These are phyloP conservation scores for Penicillium soppii DNA, from an alignment of 495 filamentous ascomycete genomes.

Conservation along the genomic window DNA sequence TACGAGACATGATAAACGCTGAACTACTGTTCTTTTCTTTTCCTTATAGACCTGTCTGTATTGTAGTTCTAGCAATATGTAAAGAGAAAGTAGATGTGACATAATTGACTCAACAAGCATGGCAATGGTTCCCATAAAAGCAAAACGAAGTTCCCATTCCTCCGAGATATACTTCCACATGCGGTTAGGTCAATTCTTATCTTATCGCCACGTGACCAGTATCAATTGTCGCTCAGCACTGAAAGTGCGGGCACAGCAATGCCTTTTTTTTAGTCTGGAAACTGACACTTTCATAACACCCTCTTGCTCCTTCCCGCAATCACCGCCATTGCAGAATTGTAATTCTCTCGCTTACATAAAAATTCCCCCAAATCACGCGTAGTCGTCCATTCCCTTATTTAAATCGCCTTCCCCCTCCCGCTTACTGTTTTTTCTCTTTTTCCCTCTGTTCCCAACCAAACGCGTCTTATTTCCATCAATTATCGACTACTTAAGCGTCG, in stretches of 20 bases:
- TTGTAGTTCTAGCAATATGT: no score
- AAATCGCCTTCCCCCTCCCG: slow-evolving; percentile 21
- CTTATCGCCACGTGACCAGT: slow-evolving; percentile 26
- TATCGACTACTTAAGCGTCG: slow-evolving; percentile 1
- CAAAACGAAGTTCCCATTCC: not conserved
- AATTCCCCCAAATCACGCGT: slow-evolving; percentile 24
- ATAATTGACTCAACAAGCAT: no score
- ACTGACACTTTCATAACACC: slow-evolving; percentile 46
- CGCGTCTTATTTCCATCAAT: slow-evolving; percentile 33
- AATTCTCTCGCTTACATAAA: slow-evolving; percentile 26
- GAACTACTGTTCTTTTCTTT: not conserved
- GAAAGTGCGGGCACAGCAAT: slow-evolving; percentile 24
- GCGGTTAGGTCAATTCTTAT: not conserved
- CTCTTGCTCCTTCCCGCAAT: slow-evolving; percentile 45
- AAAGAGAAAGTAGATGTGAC: no score
- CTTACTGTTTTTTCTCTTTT: slow-evolving; percentile 16
- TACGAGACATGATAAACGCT: slow-evolving; percentile 5
- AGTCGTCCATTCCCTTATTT: slow-evolving; percentile 23
- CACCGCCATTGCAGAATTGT: slow-evolving; percentile 36
- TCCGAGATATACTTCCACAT: not conserved
- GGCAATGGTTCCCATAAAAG: no score
- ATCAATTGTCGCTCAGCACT: slow-evolving; percentile 3
- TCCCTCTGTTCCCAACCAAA: slow-evolving; percentile 18
- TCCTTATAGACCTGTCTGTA: not conserved
- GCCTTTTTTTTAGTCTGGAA: slow-evolving; percentile 34